Conservation (phyloP, 2,329 filamentous ascomycete genomes). For the Venturia pyrina region DNA sequence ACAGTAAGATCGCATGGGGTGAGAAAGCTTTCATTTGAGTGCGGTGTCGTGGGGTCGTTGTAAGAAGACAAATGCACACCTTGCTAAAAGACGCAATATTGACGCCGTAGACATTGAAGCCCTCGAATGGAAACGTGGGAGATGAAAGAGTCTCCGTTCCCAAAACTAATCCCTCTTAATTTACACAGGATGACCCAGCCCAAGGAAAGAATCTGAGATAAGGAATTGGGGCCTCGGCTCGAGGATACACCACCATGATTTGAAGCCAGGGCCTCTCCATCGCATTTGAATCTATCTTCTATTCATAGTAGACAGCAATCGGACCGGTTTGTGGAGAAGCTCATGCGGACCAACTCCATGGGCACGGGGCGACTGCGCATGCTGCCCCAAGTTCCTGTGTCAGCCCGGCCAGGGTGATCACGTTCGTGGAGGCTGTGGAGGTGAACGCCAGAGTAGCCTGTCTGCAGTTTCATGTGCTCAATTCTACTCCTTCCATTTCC, state of each 20-base stretch:
- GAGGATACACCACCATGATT: neutral
- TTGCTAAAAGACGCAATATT: neutral
- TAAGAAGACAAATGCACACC: neutral
- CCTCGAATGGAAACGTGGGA: neutral
- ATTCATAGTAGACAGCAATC: neutral
- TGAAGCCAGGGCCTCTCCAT: neutral
- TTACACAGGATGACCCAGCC: neutral
- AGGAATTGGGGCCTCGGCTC: neutral
- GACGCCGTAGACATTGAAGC: neutral
- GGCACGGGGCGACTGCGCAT: neutral
- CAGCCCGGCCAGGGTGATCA: neutral
- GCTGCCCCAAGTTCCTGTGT: neutral
- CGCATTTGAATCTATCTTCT: neutral
- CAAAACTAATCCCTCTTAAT: neutral
- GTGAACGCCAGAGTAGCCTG: neutral
- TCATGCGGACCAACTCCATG: neutral
- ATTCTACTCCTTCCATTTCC: conserved; percentile 65
- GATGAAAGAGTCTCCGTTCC: neutral
- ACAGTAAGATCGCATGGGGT: neutral
- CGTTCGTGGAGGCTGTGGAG: neutral
- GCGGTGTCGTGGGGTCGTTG: neutral
- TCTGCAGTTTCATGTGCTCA: neutral
- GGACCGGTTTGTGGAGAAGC: neutral
- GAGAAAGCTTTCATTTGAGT: neutral
- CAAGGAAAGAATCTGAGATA: neutral